A percentile compares a stretch with the other conserved stretches of the same genome.
Evolutionary conservation across 1,284 basidiomycete species (phyloP).

Genomic region (Trichosporon sp.): DNA sequence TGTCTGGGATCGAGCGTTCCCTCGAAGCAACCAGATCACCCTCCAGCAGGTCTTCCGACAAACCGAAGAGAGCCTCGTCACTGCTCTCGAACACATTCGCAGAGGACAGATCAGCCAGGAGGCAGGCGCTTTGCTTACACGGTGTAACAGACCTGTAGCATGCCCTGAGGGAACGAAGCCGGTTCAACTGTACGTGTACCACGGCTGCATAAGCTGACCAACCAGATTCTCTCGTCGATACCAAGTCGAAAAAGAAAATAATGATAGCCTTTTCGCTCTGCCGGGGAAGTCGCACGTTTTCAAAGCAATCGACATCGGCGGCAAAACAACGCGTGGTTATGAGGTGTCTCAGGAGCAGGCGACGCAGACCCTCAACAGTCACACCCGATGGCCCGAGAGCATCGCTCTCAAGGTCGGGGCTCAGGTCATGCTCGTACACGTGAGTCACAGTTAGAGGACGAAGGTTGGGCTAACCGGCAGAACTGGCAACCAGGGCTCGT

Average conservation of each 20-base stretch:
- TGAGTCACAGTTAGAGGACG: conserved; percentile 13
- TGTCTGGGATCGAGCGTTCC: conserved; percentile 28
- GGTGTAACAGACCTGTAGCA: conserved; percentile 24
- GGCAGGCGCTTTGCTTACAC: conserved; percentile 21
- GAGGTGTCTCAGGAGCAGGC: conserved; percentile 20
- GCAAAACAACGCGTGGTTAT: conserved; percentile 23
- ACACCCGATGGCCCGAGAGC: conserved; percentile 29
- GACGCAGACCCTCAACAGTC: conserved; percentile 25
- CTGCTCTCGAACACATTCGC: conserved; percentile 43
- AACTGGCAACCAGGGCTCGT: conserved; percentile 16
- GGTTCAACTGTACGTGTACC: conserved; percentile 33
- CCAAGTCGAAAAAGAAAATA: conserved; percentile 33
- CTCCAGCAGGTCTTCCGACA: conserved; percentile 76
- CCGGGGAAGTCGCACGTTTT: conserved; percentile 16
- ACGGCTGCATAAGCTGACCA: not conserved
- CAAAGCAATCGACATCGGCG: conserved; percentile 24
- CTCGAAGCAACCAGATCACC: conserved; percentile 21
- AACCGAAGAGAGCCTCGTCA: conserved; percentile 50
- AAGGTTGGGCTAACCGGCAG: conserved; percentile 9
- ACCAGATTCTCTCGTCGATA: conserved; percentile 16
- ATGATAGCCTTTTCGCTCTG: conserved; percentile 22
- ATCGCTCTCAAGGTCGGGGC: conserved; percentile 35
- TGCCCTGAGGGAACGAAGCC: conserved; percentile 38
- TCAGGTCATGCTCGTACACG: conserved; percentile 40
- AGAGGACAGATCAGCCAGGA: conserved; percentile 22